Evolutionary conservation across 2,329 filamentous ascomycete species (phyloP), one percentile per base, ranked within the genome.

Genomic region (Graphilbum sp.): DNA sequence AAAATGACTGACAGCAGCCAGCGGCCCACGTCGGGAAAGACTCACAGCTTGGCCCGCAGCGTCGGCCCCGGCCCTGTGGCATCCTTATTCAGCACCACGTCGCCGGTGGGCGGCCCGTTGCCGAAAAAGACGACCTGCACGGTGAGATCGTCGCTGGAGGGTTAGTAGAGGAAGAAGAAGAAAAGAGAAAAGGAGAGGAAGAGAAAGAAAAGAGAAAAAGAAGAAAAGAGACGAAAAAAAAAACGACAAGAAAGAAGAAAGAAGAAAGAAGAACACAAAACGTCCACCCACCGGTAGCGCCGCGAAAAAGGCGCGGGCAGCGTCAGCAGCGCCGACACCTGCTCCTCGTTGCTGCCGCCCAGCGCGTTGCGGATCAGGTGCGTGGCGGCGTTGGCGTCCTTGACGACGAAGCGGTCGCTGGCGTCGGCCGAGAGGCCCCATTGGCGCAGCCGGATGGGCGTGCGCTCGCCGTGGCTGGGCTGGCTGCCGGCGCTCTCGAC

Each of bases 101-200:
- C 78, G 27, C 87, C 86, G 23, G 70, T 80, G 54, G 77, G 77
- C 19, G 77, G 64, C 27, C 79, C 74, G 48, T 93, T 75, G 43
- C 90, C 90, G 51, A 98, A 98, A 69, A 98, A 98, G 52, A 98
- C 93, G 43, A 98, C 90, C 57, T 98, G 85, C 15, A 98, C 88
- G 0, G 90, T 98, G 45, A 98, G 63, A 54, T 98, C 90, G 54
- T 98, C 90, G 48, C 85, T 88, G 43, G n/a, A 2, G 11, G n/a
- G 5, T 49, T 35, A 43, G 49, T n/a, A 32, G 16, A 10, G 3
- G 9, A 27, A 25, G 17, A 40, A 45, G 33, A 29, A n/a, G n/a
- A n/a, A n/a, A n/a, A n/a, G n/a, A n/a, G n/a, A n/a, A n/a, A n/a
- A 20, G 17, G 37, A 16, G n/a, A 35, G 24, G 27, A 38, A 15